Conservation (phyloP, 2,329 filamentous ascomycete species). For the Penicillium sp. region DNA sequence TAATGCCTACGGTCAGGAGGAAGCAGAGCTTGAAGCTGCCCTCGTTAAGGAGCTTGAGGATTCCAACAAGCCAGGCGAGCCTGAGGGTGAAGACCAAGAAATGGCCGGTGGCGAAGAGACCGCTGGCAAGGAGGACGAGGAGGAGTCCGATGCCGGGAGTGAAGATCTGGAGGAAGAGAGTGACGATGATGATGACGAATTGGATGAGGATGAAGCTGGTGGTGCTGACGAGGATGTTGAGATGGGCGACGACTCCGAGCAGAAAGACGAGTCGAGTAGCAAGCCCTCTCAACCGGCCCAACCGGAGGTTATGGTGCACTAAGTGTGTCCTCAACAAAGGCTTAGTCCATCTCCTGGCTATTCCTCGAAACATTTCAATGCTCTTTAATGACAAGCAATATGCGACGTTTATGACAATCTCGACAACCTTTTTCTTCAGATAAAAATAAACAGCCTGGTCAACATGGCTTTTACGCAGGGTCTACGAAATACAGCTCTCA, state of each 20-base stretch:
- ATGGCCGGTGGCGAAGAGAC: conserved; percentile 65
- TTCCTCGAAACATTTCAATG: conserved; percentile 18
- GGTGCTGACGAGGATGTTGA: conserved; percentile 54
- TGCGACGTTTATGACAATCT: conserved; percentile 27
- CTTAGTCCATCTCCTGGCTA: neutral
- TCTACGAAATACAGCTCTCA: conserved; percentile 27
- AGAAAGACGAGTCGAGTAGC: conserved; percentile 30
- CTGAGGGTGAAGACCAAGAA: conserved; percentile 57
- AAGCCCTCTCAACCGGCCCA: conserved; percentile 34
- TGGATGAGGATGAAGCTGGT: conserved; percentile 57
- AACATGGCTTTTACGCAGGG: no score
- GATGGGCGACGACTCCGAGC: conserved; percentile 51
- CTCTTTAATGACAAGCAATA: conserved; percentile 28
- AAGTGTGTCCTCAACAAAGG: conserved; percentile 5
- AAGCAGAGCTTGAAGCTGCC: conserved; percentile 66
- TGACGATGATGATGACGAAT: conserved; percentile 64
- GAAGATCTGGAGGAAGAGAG: conserved; percentile 75
- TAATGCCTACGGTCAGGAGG: conserved; percentile 83
- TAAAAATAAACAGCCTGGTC: no score
- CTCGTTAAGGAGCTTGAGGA: conserved; percentile 50
- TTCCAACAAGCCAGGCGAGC: conserved; percentile 37
- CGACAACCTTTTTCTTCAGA: conserved; percentile 14
- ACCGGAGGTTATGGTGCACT: conserved; percentile 46
- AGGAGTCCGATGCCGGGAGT: conserved; percentile 68
- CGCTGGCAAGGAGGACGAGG: conserved; percentile 42